Percentiles rank a stretch among this genome's conserved stretches.
phyloP scores from a whole-genome alignment of 1,284 basidiomycete genomes.

The Apiotrichum mycotoxinovorans region DNA sequence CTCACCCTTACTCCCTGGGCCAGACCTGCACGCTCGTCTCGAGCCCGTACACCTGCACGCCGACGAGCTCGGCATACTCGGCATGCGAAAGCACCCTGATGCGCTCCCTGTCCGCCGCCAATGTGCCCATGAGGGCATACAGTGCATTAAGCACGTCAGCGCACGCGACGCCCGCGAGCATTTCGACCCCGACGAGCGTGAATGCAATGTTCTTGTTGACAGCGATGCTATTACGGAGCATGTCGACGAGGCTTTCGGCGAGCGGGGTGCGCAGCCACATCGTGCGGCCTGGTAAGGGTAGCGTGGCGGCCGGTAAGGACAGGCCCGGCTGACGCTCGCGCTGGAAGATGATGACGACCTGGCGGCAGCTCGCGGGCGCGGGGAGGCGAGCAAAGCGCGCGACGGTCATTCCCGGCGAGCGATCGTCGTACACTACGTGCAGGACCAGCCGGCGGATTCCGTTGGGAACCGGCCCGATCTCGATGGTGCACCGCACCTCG shows the following conservation, averaged over 20 bases:
- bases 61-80: slow-evolving; percentile 8
- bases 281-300: neutral
- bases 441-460: slow-evolving; percentile 9
- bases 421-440: slow-evolving; percentile 14
- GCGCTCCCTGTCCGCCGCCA: neutral
- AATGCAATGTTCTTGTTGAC: neutral
- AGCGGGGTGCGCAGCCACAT: slow-evolving; percentile 2
- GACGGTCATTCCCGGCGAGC: slow-evolving; percentile 4
- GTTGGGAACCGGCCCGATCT: slow-evolving; percentile 11
- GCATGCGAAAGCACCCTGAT: slow-evolving; percentile 2
- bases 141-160: neutral
- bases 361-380: neutral
- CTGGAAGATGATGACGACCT: slow-evolving; percentile 10
- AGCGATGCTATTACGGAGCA: neutral
- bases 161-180: neutral
- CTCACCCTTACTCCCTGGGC: too few species aligned
- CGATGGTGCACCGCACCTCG: neutral
- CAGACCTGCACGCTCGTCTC: slow-evolving; percentile 6
- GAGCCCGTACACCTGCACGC: slow-evolving; percentile 6
- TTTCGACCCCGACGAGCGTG: slow-evolving; percentile 14
- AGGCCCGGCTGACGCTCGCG: slow-evolving; percentile 1
- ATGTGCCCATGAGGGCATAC: neutral
- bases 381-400: slow-evolving; percentile 9
- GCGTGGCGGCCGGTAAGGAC: too few species aligned
- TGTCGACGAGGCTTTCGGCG: neutral